These are phyloP conservation scores for Excoecaria cochinchinensis DNA, from an alignment of 345 rosid genomes.

Conservation along the genomic window DNA sequence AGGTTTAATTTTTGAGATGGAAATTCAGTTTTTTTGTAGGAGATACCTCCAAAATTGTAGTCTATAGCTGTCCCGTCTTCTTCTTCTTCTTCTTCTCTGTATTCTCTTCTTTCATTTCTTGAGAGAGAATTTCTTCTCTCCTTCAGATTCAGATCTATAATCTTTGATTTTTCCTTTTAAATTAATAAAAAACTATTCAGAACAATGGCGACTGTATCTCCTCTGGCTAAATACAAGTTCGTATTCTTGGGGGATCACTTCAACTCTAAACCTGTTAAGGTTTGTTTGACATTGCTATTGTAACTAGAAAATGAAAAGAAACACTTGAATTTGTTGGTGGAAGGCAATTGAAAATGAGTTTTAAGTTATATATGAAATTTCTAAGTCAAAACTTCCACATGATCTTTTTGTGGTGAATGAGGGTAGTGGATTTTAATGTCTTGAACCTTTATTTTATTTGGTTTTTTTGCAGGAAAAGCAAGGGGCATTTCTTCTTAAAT, in stretches of 20 bases:
- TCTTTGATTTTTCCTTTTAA: not conserved
- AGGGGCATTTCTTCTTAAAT: not conserved
- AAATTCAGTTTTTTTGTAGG: too few relatives aligned
- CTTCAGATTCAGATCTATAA: not conserved
- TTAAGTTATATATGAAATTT: too few relatives aligned
- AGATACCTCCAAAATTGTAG: too few relatives aligned
- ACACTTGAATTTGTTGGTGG: too few relatives aligned
- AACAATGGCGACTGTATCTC: slow-evolving; percentile 25
- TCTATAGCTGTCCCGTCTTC: slow-evolving; percentile 3
- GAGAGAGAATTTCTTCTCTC: not conserved
- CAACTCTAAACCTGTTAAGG: not conserved
- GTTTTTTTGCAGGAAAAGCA: not conserved
- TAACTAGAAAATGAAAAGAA: too few relatives aligned
- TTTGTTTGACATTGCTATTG: not conserved
- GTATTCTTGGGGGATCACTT: slow-evolving; percentile 29
- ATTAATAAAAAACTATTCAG: not conserved
- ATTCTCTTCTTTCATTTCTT: not conserved
- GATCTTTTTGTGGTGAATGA: too few relatives aligned
- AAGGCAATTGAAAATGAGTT: too few relatives aligned
- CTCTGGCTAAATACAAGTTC: slow-evolving; percentile 31
- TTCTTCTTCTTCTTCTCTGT: not conserved
- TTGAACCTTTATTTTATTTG: too few relatives aligned
- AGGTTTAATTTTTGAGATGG: too few relatives aligned
- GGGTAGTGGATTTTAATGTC: too few relatives aligned
- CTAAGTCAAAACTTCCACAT: too few relatives aligned